A percentile compares a stretch with the other conserved stretches of the same genome.
phyloP scores from a whole-genome alignment of 2,329 filamentous ascomycete genomes.

The Sordariomycetes sp. region DNA sequence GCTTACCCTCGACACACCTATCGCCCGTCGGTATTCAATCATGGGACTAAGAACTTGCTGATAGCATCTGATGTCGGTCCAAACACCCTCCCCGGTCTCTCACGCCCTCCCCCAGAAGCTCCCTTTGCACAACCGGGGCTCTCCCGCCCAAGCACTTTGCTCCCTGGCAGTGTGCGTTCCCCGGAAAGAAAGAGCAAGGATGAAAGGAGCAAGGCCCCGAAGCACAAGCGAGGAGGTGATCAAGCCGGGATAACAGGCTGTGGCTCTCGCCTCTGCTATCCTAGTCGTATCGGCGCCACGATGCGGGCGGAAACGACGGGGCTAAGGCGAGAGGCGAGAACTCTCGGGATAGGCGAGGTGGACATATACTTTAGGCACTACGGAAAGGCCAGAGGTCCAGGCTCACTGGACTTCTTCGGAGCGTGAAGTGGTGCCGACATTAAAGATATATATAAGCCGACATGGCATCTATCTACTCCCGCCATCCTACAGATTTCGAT shows the following conservation, averaged over 20 bases:
- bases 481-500: neutral
- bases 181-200: neutral
- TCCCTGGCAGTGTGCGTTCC: too few species aligned
- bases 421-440: neutral
- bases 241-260: neutral
- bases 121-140: too few species aligned
- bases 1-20: too few species aligned
- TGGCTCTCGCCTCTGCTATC: neutral
- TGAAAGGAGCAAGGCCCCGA: neutral
- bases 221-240: slow-evolving; percentile 2
- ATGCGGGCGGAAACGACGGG: neutral
- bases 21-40: too few species aligned
- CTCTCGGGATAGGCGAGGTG: slow-evolving; percentile 3
- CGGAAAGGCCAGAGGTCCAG: neutral
- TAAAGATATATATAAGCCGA: neutral
- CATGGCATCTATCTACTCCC: neutral
- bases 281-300: neutral
- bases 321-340: neutral
- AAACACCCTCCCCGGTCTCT: too few species aligned
- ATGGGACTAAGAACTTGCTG: too few species aligned
- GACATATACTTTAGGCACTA: slow-evolving; percentile 4
- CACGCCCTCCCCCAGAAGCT: too few species aligned
- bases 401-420: neutral
- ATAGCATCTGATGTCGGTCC: too few species aligned
- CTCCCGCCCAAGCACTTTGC: too few species aligned